Evolutionary conservation across 148 eudicot genomes (phyloP).

Genomic region (Cornus controversa): DNA sequence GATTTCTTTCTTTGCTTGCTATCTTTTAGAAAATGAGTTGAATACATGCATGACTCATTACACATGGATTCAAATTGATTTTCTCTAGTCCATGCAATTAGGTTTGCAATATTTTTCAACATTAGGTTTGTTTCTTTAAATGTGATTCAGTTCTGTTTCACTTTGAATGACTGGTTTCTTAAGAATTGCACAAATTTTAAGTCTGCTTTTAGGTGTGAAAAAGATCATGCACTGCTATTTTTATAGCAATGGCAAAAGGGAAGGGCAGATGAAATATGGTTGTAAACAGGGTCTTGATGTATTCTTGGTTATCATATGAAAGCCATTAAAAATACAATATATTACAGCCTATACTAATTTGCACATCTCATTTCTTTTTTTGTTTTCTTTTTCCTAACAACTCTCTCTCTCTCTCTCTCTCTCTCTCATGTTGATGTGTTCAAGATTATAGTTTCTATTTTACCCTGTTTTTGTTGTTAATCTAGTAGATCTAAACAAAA

Average conservation of each 20-base stretch:
- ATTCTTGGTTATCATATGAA: too few relatives aligned
- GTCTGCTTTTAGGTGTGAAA: too few relatives aligned
- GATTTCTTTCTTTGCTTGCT: background rate
- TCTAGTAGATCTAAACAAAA: background rate
- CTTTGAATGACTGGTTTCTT: background rate
- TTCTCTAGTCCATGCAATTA: background rate
- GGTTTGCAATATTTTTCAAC: background rate
- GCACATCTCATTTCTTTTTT: too few relatives aligned
- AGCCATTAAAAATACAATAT: background rate
- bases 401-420: too few relatives aligned
- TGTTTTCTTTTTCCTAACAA: too few relatives aligned
- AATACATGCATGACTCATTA: conserved; percentile 7
- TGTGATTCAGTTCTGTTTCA: background rate
- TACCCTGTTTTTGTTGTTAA: background rate
- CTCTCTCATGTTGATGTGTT: too few relatives aligned
- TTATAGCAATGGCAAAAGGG: background rate
- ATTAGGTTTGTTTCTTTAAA: background rate
- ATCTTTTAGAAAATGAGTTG: too few relatives aligned
- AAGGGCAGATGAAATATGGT: background rate
- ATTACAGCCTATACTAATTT: too few relatives aligned
- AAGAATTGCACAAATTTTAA: too few relatives aligned
- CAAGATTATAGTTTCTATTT: background rate
- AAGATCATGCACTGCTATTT: background rate
- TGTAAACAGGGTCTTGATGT: too few relatives aligned
- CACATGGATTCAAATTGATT: conserved; percentile 11